A percentile compares a stretch with the other conserved stretches of the same genome.
These are phyloP conservation scores for Trametes meyenii DNA, from an alignment of 768 basidiomycete genomes.

Conservation along the genomic window DNA sequence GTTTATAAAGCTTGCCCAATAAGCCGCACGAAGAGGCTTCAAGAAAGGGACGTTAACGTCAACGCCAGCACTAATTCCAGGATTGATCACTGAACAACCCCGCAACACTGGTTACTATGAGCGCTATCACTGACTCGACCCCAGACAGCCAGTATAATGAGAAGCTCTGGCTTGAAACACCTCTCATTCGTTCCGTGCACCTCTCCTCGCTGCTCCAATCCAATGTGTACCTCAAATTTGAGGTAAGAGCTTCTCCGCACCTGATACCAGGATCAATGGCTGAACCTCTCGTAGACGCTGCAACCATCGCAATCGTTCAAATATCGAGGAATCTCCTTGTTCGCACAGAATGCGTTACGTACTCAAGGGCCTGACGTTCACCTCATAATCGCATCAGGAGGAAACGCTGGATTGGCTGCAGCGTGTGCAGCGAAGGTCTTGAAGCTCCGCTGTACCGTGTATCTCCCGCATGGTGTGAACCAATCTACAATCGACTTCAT, in stretches of 20 bases:
- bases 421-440: constrained; percentile 63
- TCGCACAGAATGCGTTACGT: constrained; percentile 53
- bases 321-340: constrained; percentile 68
- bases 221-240: constrained; percentile 70
- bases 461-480: constrained; percentile 58
- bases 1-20: neutral
- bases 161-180: constrained; percentile 62
- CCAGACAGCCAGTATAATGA: constrained; percentile 5
- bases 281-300: constrained; percentile 51
- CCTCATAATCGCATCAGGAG: constrained; percentile 71
- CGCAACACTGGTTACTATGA: neutral
- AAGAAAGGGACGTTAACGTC: too few relatives aligned
- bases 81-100: neutral
- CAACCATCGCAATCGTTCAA: constrained; percentile 81
- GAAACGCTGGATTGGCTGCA: constrained; percentile 79
- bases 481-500: constrained; percentile 53
- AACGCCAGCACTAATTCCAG: neutral
- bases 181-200: constrained; percentile 60
- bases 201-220: constrained; percentile 57
- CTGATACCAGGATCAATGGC: neutral
- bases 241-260: constrained; percentile 44
- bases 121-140: neutral
- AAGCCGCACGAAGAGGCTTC: neutral
- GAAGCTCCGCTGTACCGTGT: constrained; percentile 65
- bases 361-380: constrained; percentile 58